Conservation (phyloP, 1,284 basidiomycete species). For the Pyrrhoderma lamaoense region DNA sequence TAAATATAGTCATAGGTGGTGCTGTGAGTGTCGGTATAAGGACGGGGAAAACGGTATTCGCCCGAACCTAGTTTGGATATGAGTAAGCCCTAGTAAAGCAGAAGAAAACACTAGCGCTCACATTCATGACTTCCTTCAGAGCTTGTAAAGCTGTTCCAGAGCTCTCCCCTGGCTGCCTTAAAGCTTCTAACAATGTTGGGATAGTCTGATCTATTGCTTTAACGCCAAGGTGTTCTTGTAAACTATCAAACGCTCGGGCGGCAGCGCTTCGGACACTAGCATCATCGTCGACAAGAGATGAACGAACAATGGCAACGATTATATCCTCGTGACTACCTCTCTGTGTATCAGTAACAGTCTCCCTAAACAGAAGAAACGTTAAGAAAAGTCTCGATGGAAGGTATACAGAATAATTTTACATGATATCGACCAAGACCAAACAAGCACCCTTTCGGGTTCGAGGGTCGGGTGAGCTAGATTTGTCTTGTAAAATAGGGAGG, state of each 20-base stretch:
- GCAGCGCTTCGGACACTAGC: constrained; percentile 86
- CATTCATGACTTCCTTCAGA: constrained; percentile 89
- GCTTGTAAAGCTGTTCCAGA: constrained; percentile 95
- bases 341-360: constrained; percentile 80
- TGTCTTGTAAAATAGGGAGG: constrained; percentile 68
- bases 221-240: constrained; percentile 85
- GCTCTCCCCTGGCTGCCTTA: constrained; percentile 82
- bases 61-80: constrained; percentile 59
- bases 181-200: constrained; percentile 88
- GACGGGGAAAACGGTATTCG: constrained; percentile 95
- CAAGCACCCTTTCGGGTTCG: constrained; percentile 86
- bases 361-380: constrained; percentile 32
- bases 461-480: constrained; percentile 64
- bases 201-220: constrained; percentile 97
- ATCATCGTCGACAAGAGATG: constrained; percentile 85
- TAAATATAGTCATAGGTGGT: constrained; percentile 91
- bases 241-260: constrained; percentile 87
- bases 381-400: background rate
- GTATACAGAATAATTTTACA: constrained; percentile 44
- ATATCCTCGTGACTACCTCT: constrained; percentile 88
- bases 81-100: constrained; percentile 3
- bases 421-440: constrained; percentile 80
- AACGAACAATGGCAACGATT: constrained; percentile 81
- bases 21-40: constrained; percentile 90
- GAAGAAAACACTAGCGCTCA: constrained; percentile 36